Base-by-base conservation (phyloP, 495 filamentous ascomycete species). In the Rhypophila decipiens region DNA sequence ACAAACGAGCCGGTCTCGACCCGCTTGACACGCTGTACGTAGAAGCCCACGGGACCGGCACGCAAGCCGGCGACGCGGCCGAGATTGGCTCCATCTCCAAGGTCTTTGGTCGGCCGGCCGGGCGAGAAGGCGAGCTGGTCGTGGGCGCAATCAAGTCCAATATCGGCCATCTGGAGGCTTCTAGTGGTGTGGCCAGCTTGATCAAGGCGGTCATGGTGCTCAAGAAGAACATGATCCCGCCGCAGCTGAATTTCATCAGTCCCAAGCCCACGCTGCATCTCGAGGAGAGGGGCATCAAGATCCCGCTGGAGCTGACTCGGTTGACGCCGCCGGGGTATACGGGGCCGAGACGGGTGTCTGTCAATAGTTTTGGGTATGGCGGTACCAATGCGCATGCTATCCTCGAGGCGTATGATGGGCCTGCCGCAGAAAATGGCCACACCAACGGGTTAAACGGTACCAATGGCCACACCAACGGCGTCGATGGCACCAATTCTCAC, bases 111-210 rank as follows among this genome's bases (percentile, higher is more conserved):
- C 39, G 11, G 37, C 56, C 58, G 11, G 45, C 44, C 4, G 60
- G 51, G n/a, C 46, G 60, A 22, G 53, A 52, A 2, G 11, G 39
- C 5, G 36, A 60, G 22, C 54, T 77, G 10, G 65, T 67, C 39
- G 60, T 83, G 29, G 77, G 77, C 2, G 74, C 74, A 1, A 57
- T 80, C 0, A 82, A 82, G 45, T 60, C 66, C 0, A 77, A 77
- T 44, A 70, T 79, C 22, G 76, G 78, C 0, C 79, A 82, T 52
- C 46, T 70, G 5, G 78, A 81, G 57, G 73, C 64, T 1, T 56
- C 67, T 2, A 67, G 64, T 44, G 78, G 77, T 1, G 51, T 82
- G 10, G 65, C 72, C 3, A 68, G 68, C 2, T 44, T 82, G 1
- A 64, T 82, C 21, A 82, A 83, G 47, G 64, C 70, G 3, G 56